Evolutionary conservation across 345 rosid species (phyloP).

Genomic region (Dipteronia sinensis): DNA sequence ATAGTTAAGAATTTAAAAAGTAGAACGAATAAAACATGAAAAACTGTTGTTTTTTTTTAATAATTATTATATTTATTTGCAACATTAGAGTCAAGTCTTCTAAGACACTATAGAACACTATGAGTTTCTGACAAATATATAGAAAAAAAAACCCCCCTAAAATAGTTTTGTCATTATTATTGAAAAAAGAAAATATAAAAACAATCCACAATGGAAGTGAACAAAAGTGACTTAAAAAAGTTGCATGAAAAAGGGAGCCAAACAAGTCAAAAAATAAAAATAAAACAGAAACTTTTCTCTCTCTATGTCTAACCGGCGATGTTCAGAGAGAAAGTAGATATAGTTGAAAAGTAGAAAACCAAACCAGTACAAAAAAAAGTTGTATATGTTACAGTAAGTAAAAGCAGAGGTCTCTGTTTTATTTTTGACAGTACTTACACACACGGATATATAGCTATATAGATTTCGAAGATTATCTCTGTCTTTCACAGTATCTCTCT

Average conservation of each 20-base stretch:
- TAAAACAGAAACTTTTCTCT: background rate
- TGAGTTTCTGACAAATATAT: conserved; percentile 9
- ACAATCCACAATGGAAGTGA: conserved; percentile 12
- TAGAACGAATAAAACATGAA: background rate
- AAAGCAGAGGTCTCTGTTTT: no score
- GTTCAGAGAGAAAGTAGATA: no score
- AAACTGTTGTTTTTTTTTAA: background rate
- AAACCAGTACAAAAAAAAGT: no score
- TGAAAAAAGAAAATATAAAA: no score
- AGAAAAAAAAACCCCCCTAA: background rate
- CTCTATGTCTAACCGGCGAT: no score
- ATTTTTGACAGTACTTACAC: background rate
- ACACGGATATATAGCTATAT: background rate
- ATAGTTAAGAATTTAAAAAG: background rate
- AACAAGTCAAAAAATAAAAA: background rate
- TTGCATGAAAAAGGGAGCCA: conserved; percentile 2
- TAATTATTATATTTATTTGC: background rate
- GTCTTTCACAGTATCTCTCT: background rate
- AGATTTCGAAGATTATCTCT: conserved; percentile 7
- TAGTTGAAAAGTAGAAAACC: no score
- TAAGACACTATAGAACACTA: background rate
- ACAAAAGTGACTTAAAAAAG: conserved; percentile 8
- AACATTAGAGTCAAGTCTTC: background rate
- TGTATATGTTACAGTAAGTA: no score
- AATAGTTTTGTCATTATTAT: no score